phyloP scores from a whole-genome alignment of 176 grass and related monocot species.

The Oryza nivara region DNA sequence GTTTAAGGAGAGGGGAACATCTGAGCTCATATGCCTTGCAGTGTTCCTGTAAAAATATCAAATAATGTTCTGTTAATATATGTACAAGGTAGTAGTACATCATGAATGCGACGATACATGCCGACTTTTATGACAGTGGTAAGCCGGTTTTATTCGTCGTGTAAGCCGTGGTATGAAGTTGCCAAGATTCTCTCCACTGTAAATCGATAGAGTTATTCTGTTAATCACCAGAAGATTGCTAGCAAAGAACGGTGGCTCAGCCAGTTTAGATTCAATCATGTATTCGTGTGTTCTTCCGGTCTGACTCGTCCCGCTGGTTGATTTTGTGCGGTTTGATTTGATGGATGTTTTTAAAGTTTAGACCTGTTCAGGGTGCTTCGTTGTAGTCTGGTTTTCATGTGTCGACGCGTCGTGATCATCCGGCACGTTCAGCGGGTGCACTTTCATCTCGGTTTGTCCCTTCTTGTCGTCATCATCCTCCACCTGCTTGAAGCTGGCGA shows the following conservation, averaged over 20 bases:
- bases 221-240: not conserved
- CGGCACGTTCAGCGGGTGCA: slow-evolving; percentile 43
- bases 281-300: not conserved
- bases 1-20: not conserved
- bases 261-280: slow-evolving; percentile 23
- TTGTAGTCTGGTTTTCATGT: slow-evolving; percentile 8
- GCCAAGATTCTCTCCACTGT: slow-evolving; percentile 30
- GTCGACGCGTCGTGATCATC: slow-evolving; percentile 22
- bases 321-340: not conserved
- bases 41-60: not conserved
- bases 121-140: not conserved
- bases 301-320: slow-evolving; percentile 12
- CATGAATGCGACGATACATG: not conserved
- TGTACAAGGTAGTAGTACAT: slow-evolving; percentile 19
- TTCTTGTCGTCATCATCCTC: slow-evolving; percentile 56
- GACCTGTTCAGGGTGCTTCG: slow-evolving; percentile 32
- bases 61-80: slow-evolving; percentile 8
- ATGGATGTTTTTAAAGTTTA: slow-evolving; percentile 2
- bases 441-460: slow-evolving; percentile 42
- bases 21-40: not conserved
- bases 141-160: slow-evolving; percentile 43
- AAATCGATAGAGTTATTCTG: slow-evolving; percentile 19
- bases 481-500: slow-evolving; percentile 53
- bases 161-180: slow-evolving; percentile 30
- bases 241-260: not conserved